Evolutionary conservation across 2,329 filamentous ascomycete genomes (phyloP).

Genomic region (Fusarium siculi): DNA sequence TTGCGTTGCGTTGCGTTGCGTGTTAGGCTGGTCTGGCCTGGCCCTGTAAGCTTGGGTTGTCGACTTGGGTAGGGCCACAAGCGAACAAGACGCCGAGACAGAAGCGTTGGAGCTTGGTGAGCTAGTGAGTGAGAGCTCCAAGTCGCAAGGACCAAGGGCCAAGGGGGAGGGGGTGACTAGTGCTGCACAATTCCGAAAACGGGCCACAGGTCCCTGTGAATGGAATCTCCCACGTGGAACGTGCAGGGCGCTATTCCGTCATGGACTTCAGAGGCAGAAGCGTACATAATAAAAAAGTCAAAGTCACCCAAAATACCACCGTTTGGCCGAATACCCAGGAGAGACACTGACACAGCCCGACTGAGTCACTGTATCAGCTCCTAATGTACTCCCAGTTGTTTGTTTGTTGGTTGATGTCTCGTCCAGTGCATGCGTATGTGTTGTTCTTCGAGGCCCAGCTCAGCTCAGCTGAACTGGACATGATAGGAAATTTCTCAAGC

Average conservation of each 20-base stretch:
- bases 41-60: slow-evolving; percentile 3
- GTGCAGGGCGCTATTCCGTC: slow-evolving; percentile 45
- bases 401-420: neutral
- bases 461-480: slow-evolving; percentile 5
- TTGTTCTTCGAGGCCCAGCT: slow-evolving; percentile 26
- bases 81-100: slow-evolving; percentile 13
- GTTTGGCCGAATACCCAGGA: slow-evolving; percentile 33
- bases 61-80: slow-evolving; percentile 27
- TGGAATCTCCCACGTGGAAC: slow-evolving; percentile 47
- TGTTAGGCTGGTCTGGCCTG: neutral
- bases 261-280: slow-evolving; percentile 25
- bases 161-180: slow-evolving; percentile 33
- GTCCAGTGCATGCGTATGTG: slow-evolving; percentile 1
- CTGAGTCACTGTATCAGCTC: slow-evolving; percentile 20
- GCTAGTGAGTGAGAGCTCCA: neutral
- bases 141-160: neutral
- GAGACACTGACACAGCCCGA: slow-evolving; percentile 4
- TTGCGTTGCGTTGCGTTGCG: slow-evolving; percentile 3
- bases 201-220: slow-evolving; percentile 30
- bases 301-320: slow-evolving; percentile 39
- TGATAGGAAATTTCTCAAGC: slow-evolving; percentile 15
- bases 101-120: slow-evolving; percentile 13
- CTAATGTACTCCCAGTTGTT: neutral
- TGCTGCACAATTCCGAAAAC: slow-evolving; percentile 45
- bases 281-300: slow-evolving; percentile 23